These are phyloP conservation scores for Penicillium sumatraense DNA, from an alignment of 2,329 filamentous ascomycete genomes.

Conservation along the genomic window DNA sequence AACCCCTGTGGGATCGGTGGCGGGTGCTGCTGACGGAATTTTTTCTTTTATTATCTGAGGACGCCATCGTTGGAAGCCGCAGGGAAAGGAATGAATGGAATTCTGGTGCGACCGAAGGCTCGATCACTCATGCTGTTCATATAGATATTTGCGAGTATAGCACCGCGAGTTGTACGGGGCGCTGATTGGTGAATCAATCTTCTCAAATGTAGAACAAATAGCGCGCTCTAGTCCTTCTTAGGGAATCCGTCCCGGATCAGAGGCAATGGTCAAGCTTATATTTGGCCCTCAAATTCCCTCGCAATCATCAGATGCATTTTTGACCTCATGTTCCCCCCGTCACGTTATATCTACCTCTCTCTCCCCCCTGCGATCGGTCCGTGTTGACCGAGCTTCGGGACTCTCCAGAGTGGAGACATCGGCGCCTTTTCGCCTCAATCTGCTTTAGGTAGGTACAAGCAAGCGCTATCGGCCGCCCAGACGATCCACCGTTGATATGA, in stretches of 20 bases:
- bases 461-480: constrained; percentile 7
- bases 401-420: constrained; percentile 1
- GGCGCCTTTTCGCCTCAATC: constrained; percentile 4
- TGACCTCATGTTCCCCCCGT: neutral
- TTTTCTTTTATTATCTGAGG: constrained; percentile 16
- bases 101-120: constrained; percentile 4
- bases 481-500: constrained; percentile 5
- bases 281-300: constrained; percentile 23
- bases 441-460: constrained; percentile 27
- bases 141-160: constrained; percentile 16
- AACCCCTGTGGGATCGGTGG: constrained; percentile 29
- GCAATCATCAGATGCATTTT: constrained; percentile 7
- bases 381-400: neutral
- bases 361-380: neutral
- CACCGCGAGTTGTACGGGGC: neutral
- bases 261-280: constrained; percentile 6
- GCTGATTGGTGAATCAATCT: constrained; percentile 29
- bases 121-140: constrained; percentile 17
- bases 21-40: constrained; percentile 10
- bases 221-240: constrained; percentile 20
- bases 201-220: constrained; percentile 24
- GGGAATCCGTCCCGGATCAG: constrained; percentile 16
- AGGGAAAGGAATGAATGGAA: constrained; percentile 3
- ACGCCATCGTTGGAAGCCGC: constrained; percentile 10
- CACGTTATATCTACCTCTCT: constrained; percentile 7